Base-by-base conservation (phyloP, 768 basidiomycete species). In the Lactarius hengduanensis region DNA sequence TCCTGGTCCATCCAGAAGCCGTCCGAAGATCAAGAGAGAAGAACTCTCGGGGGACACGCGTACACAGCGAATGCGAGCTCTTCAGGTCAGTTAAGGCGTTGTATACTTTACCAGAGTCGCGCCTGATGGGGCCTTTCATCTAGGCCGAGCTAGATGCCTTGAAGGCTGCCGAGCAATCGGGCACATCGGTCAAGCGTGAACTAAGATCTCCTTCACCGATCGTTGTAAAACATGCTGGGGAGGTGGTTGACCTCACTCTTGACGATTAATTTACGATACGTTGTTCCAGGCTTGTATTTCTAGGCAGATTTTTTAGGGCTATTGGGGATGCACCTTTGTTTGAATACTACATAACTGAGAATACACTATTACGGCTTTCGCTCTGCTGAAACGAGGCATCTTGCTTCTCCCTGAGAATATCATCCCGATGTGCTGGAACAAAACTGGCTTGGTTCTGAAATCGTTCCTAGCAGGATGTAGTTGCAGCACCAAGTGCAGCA, bases 241-340 rank as follows among this genome's bases (percentile, higher is more conserved):
- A 53, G 36, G 54, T 63, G 0, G 2, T 62, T 28, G 65, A 66
- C 20, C 65, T 62, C 38, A 66, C 65, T 28, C 61, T 66, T 4
- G 65, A 62, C 6, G 65, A 62, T 10, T 66, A 40, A 66, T 41
- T 36, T 43, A 43, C 20, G 2, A 43, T 43, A 18, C 20, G 3
- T 43, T 43, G 43, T 43, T 43, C 18, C 13, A 1, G 22, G 22
- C 3, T 18, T 43, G 11, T 10, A n/a, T n/a, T 16, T 26, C 4
- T 5, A 41, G 34, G 28, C 22, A 40, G 38, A 50, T 50, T 53
- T 20, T 15, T 41, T 36, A 9, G 10, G 26, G 28, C 32, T 38
- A 30, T 26, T 41, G 36, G 38, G 38, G 54, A 30, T 40, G 6
- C 20, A 20, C 36, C 16, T 41, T 7, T 16, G 15, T 41, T 18